phyloP scores from a whole-genome alignment of 2,329 filamentous ascomycete species.

The Arachnopeziza araneosa region DNA sequence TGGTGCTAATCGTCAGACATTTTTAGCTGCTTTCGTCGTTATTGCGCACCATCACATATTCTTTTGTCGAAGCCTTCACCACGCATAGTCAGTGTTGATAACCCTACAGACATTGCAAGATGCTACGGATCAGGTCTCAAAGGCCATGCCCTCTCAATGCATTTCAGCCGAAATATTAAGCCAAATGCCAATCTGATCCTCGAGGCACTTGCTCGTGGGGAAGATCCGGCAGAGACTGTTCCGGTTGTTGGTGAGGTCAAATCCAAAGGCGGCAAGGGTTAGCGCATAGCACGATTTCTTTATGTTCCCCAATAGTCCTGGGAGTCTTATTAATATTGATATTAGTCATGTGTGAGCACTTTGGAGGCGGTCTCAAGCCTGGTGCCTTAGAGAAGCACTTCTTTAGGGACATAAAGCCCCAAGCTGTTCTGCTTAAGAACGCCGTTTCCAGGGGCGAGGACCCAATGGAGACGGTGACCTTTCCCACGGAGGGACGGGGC shows the following conservation, averaged over 20 bases:
- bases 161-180: conserved; percentile 30
- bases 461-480: conserved; percentile 26
- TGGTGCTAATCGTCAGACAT: conserved; percentile 8
- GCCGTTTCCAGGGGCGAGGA: conserved; percentile 21
- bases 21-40: background rate
- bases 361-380: conserved; percentile 48
- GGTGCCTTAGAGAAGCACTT: conserved; percentile 3
- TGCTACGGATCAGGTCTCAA: conserved; percentile 11
- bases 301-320: conserved; percentile 1
- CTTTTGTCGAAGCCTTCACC: background rate
- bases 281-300: conserved; percentile 5
- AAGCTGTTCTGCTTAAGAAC: background rate
- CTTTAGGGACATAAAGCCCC: background rate
- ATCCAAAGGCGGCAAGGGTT: conserved; percentile 6
- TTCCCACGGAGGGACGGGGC: conserved; percentile 2
- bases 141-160: conserved; percentile 10
- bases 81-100: background rate
- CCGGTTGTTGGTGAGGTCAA: conserved; percentile 2
- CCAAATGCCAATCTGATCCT: conserved; percentile 32
- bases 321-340: background rate
- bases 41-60: background rate
- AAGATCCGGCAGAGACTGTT: conserved; percentile 30
- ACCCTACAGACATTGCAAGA: conserved; percentile 8
- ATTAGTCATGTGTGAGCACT: conserved; percentile 4
- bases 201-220: conserved; percentile 19